A percentile compares a stretch with the other conserved stretches of the same genome.
Conservation (phyloP, 2,329 filamentous ascomycete species). For the Dothiorella sarmentorum region DNA sequence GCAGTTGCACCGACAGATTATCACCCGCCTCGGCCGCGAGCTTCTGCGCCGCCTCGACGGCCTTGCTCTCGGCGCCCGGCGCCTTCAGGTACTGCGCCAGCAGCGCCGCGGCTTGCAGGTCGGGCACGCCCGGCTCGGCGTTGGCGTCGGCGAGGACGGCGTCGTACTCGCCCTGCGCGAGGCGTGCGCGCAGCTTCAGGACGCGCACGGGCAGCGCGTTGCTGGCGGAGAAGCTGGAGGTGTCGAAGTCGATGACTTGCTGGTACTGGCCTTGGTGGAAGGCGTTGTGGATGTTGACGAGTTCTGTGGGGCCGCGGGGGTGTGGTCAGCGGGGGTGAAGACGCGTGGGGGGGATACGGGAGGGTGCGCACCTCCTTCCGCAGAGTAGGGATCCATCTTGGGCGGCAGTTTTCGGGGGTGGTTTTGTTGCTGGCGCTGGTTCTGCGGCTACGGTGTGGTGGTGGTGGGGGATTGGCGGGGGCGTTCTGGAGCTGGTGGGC, state of each 20-base stretch:
- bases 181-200: constrained; percentile 75
- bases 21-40: constrained; percentile 66
- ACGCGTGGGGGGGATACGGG: neutral
- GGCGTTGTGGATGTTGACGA: constrained; percentile 64
- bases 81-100: constrained; percentile 64
- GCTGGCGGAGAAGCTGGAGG: constrained; percentile 69
- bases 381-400: constrained; percentile 61
- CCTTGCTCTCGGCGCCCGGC: constrained; percentile 47
- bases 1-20: constrained; percentile 75
- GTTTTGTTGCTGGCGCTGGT: neutral
- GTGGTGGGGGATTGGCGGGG: neutral
- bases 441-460: neutral
- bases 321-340: neutral
- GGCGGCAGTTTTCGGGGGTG: neutral
- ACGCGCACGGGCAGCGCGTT: constrained; percentile 75
- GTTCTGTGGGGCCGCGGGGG: constrained; percentile 47
- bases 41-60: constrained; percentile 61
- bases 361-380: constrained; percentile 54
- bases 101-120: constrained; percentile 71
- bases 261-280: constrained; percentile 79
- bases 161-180: constrained; percentile 75
- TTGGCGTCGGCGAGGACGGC: constrained; percentile 68
- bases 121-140: constrained; percentile 57
- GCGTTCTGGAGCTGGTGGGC: neutral
- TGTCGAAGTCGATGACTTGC: constrained; percentile 81